Evolutionary conservation across 768 basidiomycete species (phyloP).

Genomic region (Russula abietina): DNA sequence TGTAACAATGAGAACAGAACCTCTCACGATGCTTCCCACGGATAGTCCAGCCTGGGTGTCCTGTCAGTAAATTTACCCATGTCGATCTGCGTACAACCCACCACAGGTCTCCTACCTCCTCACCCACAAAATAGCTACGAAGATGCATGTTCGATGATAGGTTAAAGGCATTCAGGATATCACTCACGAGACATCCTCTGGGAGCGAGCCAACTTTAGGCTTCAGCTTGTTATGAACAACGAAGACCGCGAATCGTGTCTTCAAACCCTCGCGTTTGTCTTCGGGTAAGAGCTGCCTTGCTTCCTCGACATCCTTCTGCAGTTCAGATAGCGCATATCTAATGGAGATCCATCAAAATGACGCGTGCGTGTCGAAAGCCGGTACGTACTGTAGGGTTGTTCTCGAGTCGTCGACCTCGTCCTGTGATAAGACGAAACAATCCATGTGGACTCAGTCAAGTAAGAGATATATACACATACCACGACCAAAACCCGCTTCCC

Average conservation of each 20-base stretch:
- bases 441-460: slow-evolving; percentile 14
- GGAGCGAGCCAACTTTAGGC: slow-evolving; percentile 71
- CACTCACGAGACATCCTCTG: slow-evolving; percentile 56
- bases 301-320: slow-evolving; percentile 79
- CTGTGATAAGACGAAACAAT: slow-evolving; percentile 34
- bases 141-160: slow-evolving; percentile 18
- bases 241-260: slow-evolving; percentile 85
- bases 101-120: slow-evolving; percentile 69
- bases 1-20: slow-evolving; percentile 2
- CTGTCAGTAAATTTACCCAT: slow-evolving; percentile 7
- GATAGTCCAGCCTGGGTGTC: slow-evolving; percentile 66
- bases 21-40: slow-evolving; percentile 73
- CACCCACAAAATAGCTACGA: slow-evolving; percentile 70
- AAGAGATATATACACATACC: slow-evolving; percentile 38
- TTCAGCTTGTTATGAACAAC: slow-evolving; percentile 95
- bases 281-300: slow-evolving; percentile 63
- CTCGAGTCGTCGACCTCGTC: slow-evolving; percentile 87
- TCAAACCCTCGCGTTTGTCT: slow-evolving; percentile 58
- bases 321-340: slow-evolving; percentile 87
- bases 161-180: background rate
- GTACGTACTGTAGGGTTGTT: slow-evolving; percentile 74
- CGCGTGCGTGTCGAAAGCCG: background rate
- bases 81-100: slow-evolving; percentile 34
- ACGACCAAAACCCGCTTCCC: slow-evolving; percentile 82
- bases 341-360: slow-evolving; percentile 2